Conservation (phyloP, 2,329 filamentous ascomycete genomes). For the Fusarium dlaminii region DNA sequence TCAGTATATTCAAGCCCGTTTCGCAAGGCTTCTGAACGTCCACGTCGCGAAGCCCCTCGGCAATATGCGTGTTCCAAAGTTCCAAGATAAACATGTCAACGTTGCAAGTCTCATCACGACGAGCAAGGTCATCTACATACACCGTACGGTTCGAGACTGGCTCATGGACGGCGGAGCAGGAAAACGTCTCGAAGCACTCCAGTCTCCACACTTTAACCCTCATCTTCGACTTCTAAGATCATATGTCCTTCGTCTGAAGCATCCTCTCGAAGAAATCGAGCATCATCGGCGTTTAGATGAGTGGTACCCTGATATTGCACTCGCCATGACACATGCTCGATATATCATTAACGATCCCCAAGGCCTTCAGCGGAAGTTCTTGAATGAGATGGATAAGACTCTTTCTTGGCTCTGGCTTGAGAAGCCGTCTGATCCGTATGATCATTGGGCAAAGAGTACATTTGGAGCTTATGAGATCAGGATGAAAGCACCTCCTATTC, state of each 20-base stretch:
- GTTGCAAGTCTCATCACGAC: not conserved
- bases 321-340: constrained; percentile 51
- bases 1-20: not conserved
- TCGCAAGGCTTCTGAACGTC: not conserved
- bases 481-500: constrained; percentile 6
- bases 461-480: constrained; percentile 9
- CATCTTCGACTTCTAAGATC: constrained; percentile 6
- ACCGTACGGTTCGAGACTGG: constrained; percentile 14
- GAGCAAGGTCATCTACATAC: constrained; percentile 5
- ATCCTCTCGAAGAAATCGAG: constrained; percentile 47
- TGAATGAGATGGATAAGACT: constrained; percentile 9
- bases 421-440: not conserved
- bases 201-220: not conserved
- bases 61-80: not conserved
- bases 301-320: constrained; percentile 51
- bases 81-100: not conserved
- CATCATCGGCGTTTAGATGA: constrained; percentile 51
- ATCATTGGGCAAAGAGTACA: constrained; percentile 13
- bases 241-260: constrained; percentile 46
- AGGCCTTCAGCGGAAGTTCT: not conserved
- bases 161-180: not conserved
- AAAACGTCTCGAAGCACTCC: not conserved
- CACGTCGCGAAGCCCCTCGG: not conserved
- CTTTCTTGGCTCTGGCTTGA: constrained; percentile 6
- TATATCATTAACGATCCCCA: constrained; percentile 32